phyloP scores from a whole-genome alignment of 2,329 filamentous ascomycete species.

The Leptosphaerulina australis region DNA sequence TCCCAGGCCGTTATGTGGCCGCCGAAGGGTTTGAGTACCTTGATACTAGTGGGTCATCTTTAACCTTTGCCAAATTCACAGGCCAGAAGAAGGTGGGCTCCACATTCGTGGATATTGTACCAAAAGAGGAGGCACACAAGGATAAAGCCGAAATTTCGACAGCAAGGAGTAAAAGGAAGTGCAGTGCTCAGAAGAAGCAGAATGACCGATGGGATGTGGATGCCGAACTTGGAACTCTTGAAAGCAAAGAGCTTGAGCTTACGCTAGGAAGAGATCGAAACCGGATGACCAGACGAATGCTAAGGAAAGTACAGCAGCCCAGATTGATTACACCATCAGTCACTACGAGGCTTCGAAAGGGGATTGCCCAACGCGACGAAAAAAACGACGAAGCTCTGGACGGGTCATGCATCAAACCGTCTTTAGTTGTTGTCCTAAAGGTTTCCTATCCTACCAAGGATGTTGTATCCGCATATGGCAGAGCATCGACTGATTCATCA shows the following conservation, averaged over 20 bases:
- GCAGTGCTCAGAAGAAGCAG: neutral
- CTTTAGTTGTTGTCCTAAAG: neutral
- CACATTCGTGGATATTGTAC: slow-evolving; percentile 30
- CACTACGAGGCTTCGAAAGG: neutral
- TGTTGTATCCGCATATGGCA: too few relatives aligned
- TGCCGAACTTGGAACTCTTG: neutral
- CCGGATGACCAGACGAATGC: neutral
- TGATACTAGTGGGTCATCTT: slow-evolving; percentile 36
- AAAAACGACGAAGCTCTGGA: neutral
- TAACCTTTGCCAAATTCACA: slow-evolving; percentile 32
- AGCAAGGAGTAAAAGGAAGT: neutral
- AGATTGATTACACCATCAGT: neutral
- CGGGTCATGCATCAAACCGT: neutral
- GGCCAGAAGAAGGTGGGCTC: slow-evolving; percentile 31
- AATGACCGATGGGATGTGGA: neutral
- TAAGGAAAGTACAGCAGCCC: neutral
- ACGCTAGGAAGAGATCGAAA: too few relatives aligned
- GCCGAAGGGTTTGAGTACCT: slow-evolving; percentile 32
- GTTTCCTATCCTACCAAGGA: neutral
- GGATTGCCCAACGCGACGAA: neutral
- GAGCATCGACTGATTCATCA: neutral
- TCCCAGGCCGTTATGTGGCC: slow-evolving; percentile 35
- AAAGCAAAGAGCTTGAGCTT: neutral
- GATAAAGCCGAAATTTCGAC: neutral
- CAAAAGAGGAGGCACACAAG: slow-evolving; percentile 23